Base-by-base conservation (phyloP, 169 alveolate species). In the Babesia gibsoni region DNA sequence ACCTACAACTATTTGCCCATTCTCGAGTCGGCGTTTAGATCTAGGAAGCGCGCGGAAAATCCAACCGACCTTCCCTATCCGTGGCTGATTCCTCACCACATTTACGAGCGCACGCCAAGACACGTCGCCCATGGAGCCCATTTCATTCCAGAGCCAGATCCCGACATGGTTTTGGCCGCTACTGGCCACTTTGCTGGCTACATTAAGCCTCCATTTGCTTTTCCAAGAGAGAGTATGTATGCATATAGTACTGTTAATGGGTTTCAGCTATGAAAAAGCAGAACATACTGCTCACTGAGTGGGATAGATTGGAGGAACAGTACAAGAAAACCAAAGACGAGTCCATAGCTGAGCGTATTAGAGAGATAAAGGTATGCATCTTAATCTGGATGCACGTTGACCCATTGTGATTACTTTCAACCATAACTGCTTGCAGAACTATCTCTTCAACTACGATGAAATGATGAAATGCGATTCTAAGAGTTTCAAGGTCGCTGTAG, bases 101-200 rank as follows among this genome's bases (percentile, higher is more conserved):
- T 77, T 23, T 43, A 67, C 36, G 86, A 77, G 67, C 41, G 63
- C 30, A 48, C 45, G 18, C 88, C 88, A 12, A 14, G 63, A 1
- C 66, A 69, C 43, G 18, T 42, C 10, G 49, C 2, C 20, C 43
- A 41, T 16, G 89, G 84, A 7, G 41, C 85, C 33, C 52, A 52
- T 52, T 65, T 70, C 33, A 80, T 83, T 32, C 90, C 91, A 22
- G 85, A 73, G 54, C 89, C 90, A 18, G 77, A 73, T 50, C 66
- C 84, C 8, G 93, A 88, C 43, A 67, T 73, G 83, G 75, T 52
- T 9, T 45, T 88, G 14, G 86, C 93, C 0, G 93, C 93, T 4
- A 37, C 84, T 22, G 88, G 89, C 50, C 77, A 52, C 66, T 83
- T 88, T 52, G 82, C 59, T 3, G 93, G 93, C 3, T 77, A 72